Base-by-base conservation (phyloP, 495 filamentous ascomycete genomes). In the Tuber magnatum region DNA sequence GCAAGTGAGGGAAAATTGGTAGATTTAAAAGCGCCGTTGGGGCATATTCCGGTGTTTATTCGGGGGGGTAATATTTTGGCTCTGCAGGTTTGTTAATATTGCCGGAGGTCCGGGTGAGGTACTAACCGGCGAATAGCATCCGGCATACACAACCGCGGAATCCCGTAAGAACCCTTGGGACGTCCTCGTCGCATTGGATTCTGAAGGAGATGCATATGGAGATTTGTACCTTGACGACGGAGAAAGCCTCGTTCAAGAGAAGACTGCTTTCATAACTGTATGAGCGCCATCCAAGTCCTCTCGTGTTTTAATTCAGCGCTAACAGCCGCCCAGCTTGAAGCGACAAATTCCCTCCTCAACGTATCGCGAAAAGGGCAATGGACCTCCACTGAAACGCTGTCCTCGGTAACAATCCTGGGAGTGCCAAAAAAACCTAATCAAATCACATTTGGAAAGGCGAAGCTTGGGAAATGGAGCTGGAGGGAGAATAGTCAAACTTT, bases 161-260 rank as follows among this genome's bases (percentile, higher is more conserved):
- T 87, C 88, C 42, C 85, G 92, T 65, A 84, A 86, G 41, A 92
- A 89, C 44, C 88, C 90, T 5, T 95, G 91, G 91, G 87, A 88
- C 35, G 75, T 95, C 28, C 81, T 94, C 24, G 88, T 88, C 3
- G 91, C 91, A 3, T 85, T 93, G 16, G 85, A 87, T 76, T 69
- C 76, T 6, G 80, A 86, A 39, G 90, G 89, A 0, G 78, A 82
- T 35, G 92, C 93, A 0, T 83, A 76, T 4, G 93, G 93, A 0
- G 76, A 85, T 22, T 82, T 95, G 10, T 94, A 97, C 80, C 80
- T 94, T 16, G 93, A 95, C 79, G 93, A 97, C 82, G 93, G 93
- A 0, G 90, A 91, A 84, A 93, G 90, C 72, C 69, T 94, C 48
- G 77, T 77, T 46, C 92, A 88, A 0, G 84, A 86, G 35, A 84